phyloP scores from a whole-genome alignment of 176 grass and related monocot genomes.

The Rhynchospora pubera region DNA sequence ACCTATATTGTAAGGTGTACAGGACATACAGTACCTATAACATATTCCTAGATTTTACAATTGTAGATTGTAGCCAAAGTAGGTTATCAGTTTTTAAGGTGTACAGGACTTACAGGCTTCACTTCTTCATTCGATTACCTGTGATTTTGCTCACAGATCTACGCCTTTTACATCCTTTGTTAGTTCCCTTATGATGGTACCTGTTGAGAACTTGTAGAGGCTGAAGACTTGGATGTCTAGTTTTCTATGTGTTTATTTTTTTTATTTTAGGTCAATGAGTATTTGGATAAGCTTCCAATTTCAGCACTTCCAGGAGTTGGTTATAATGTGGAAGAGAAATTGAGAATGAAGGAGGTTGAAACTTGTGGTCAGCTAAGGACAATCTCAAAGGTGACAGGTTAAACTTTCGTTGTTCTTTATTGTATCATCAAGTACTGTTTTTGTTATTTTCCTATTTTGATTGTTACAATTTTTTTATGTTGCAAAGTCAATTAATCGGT shows the following conservation, averaged over 20 bases:
- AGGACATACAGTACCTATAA: too few relatives aligned
- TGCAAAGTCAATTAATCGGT: background rate
- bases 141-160: background rate
- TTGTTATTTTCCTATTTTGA: slow-evolving; percentile 11
- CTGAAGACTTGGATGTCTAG: background rate
- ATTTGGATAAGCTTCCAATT: slow-evolving; percentile 68
- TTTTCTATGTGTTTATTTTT: background rate
- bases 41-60: too few relatives aligned
- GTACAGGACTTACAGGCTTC: background rate
- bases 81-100: too few relatives aligned
- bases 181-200: slow-evolving; percentile 1
- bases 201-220: background rate
- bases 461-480: slow-evolving; percentile 2
- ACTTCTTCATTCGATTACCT: background rate
- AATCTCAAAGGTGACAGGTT: slow-evolving; percentile 46
- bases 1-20: too few relatives aligned
- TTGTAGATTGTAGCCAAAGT: too few relatives aligned
- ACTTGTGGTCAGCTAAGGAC: slow-evolving; percentile 57
- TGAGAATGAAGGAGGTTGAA: slow-evolving; percentile 55
- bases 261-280: slow-evolving; percentile 47
- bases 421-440: slow-evolving; percentile 9
- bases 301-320: slow-evolving; percentile 87
- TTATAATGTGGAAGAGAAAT: slow-evolving; percentile 51
- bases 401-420: slow-evolving; percentile 11
- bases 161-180: background rate